Evolutionary conservation across 1,284 basidiomycete species (phyloP), one percentile per base, ranked within the genome.

Genomic region (Apiotrichum sp.): DNA sequence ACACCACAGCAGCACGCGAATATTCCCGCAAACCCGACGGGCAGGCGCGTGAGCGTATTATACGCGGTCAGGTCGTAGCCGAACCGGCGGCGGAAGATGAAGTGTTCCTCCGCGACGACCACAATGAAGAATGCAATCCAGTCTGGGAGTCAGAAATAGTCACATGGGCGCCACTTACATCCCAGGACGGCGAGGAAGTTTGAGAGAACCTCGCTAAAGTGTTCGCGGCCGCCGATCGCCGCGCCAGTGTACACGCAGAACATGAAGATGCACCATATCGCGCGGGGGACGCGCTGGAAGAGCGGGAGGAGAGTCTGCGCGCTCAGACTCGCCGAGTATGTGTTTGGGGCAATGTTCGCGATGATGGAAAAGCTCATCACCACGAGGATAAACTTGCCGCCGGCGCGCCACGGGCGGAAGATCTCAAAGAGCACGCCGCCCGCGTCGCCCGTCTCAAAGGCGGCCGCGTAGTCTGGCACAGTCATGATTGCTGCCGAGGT

Each of bases 281-380:
- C 82, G 39, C 84, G 79, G 0, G 85, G 85, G 8, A 86, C 68
- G 50, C 79, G 71, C 29, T 81, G 78, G 62, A 84, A 80, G 0
- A 78, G 76, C 1, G 82, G 82, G 36, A 80, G 78, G 11, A 84
- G 77, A 0, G 80, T 75, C 64, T 85, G 83, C 55, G 81, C 78
- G n/a, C 80, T 81, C 35, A 84, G 76, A 2, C 79, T 81, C 1
- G 80, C 77, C 4, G 81, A 82, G 63, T 84, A 84, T 10, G 82
- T 83, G 67, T 82, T 84, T 32, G 82, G 80, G 56, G 83, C 82
- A 62, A 83, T 81, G 69, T 83, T 83, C 11, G 81, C 80, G 42
- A 83, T 81, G 59, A 81, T 80, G 9, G 80, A 82, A 44, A 86
- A 75, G 0, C 83, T 75, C 34, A 86, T 73, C 10, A 86, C 57